Conservation (phyloP, 192 early-diverging fungal genomes). For the Umbelopsis ramanniana region DNA sequence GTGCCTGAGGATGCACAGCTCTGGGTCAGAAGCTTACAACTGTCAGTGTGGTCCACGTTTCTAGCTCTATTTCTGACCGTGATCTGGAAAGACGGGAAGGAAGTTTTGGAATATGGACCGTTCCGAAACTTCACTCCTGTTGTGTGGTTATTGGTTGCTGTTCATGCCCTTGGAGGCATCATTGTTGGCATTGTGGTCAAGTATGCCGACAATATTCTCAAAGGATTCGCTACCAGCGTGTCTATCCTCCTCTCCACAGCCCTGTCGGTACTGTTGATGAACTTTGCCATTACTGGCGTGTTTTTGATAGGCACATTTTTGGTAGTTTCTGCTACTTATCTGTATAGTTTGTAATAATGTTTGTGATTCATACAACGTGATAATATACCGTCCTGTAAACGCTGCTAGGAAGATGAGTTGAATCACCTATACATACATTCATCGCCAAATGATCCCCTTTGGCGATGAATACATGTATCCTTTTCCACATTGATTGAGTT, state of each 20-base stretch:
- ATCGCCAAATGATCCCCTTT: too few species aligned
- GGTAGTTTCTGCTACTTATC: conserved; percentile 74
- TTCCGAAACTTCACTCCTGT: conserved; percentile 86
- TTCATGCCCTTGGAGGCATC: conserved; percentile 90
- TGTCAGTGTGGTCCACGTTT: conserved; percentile 78
- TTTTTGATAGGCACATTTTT: conserved; percentile 76
- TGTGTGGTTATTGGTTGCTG: conserved; percentile 78
- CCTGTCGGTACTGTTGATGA: conserved; percentile 83
- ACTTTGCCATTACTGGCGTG: conserved; percentile 66
- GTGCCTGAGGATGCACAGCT: conserved; percentile 59
- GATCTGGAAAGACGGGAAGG: conserved; percentile 73
- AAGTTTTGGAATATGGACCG: conserved; percentile 77
- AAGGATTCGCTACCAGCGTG: conserved; percentile 96
- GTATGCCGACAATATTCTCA: conserved; percentile 97
- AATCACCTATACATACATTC: too few species aligned
- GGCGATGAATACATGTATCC: too few species aligned
- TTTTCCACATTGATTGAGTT: too few species aligned
- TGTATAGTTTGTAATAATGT: conserved; percentile 56
- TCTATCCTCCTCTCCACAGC: conserved; percentile 91
- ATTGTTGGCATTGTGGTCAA: conserved; percentile 95
- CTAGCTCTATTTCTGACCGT: conserved; percentile 82
- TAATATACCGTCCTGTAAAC: too few species aligned
- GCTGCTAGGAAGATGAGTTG: too few species aligned
- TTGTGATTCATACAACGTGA: neutral
- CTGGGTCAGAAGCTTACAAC: conserved; percentile 90